These are phyloP conservation scores for Solanum neorickii DNA, from an alignment of 257 asterid genomes.

Conservation along the genomic window DNA sequence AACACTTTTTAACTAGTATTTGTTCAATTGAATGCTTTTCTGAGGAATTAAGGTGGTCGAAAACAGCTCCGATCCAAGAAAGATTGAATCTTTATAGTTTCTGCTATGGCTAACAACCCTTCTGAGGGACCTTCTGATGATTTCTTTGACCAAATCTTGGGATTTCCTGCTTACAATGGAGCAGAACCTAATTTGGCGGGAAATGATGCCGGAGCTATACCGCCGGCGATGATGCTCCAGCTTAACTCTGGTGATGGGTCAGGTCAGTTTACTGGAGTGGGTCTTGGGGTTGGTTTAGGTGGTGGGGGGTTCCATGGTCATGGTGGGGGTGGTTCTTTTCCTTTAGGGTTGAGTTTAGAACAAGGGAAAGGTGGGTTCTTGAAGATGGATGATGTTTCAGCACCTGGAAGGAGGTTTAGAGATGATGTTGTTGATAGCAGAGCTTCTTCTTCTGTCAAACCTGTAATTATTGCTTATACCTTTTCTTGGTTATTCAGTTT, in stretches of 20 bases:
- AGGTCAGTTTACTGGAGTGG: conserved; percentile 43
- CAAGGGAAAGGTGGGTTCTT: conserved; percentile 64
- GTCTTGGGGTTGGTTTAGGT: conserved; percentile 42
- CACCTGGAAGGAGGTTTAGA: conserved; percentile 55
- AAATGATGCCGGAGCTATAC: conserved; percentile 5
- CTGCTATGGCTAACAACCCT: conserved; percentile 66
- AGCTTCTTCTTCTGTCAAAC: conserved; percentile 36
- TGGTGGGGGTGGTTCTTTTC: conserved; percentile 50
- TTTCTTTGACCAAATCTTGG: conserved; percentile 76
- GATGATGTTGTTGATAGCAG: conserved; percentile 50
- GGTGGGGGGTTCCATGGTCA: conserved; percentile 34
- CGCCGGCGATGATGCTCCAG: conserved; percentile 33
- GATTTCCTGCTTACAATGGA: conserved; percentile 53
- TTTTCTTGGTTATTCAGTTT: not conserved
- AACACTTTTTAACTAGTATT: not conserved
- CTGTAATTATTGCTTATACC: not conserved
- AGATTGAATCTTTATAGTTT: not conserved
- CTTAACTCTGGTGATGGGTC: conserved; percentile 46
- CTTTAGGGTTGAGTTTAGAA: conserved; percentile 87
- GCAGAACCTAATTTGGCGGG: conserved; percentile 26
- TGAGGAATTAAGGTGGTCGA: not conserved
- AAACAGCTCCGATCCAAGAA: not conserved
- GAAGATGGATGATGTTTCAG: conserved; percentile 47
- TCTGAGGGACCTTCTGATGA: conserved; percentile 75
- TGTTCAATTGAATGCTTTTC: not conserved